Conservation (phyloP, 106 monocot species). For the Allium cepa region DNA sequence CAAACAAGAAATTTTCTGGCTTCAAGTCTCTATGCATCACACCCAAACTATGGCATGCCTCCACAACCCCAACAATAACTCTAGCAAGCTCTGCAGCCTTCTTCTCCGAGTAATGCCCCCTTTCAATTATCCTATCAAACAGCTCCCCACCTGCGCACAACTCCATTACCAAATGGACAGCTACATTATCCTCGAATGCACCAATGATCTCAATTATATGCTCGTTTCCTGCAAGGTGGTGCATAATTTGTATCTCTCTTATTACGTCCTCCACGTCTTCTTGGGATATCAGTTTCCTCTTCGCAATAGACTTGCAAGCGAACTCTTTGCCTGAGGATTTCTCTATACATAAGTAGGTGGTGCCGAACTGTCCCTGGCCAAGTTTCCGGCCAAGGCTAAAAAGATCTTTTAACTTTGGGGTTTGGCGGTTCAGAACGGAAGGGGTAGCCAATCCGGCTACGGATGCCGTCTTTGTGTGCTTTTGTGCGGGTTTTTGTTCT, state of each 20-base stretch:
- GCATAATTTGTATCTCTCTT: conserved; percentile 52
- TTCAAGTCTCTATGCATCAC: conserved; percentile 63
- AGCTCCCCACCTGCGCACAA: conserved; percentile 53
- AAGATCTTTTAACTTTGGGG: conserved; percentile 35
- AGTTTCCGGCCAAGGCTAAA: conserved; percentile 44
- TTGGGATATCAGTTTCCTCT: conserved; percentile 30
- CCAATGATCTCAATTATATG: conserved; percentile 44
- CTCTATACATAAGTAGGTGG: conserved; percentile 48
- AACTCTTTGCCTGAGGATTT: conserved; percentile 36
- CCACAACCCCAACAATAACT: conserved; percentile 45
- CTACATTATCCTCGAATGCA: conserved; percentile 46
- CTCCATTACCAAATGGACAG: conserved; percentile 64
- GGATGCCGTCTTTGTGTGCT: conserved; percentile 16
- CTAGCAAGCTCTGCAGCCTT: conserved; percentile 39
- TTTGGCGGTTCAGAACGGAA: conserved; percentile 41
- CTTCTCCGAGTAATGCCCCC: conserved; percentile 54
- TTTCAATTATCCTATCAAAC: conserved; percentile 45
- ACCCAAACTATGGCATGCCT: conserved; percentile 46
- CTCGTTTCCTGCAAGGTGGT: conserved; percentile 43
- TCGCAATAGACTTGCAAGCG: conserved; percentile 62
- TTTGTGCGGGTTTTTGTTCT: conserved; percentile 4
- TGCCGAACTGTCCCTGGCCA: conserved; percentile 59
- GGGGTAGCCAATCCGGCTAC: conserved; percentile 29
- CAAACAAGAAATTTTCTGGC: conserved; percentile 57
- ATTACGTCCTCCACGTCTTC: conserved; percentile 64